Percentiles rank a stretch among this genome's conserved stretches.
Conservation (phyloP, 1,139 yeast species). For the Hemisphaericaspora xylofermentans region DNA sequence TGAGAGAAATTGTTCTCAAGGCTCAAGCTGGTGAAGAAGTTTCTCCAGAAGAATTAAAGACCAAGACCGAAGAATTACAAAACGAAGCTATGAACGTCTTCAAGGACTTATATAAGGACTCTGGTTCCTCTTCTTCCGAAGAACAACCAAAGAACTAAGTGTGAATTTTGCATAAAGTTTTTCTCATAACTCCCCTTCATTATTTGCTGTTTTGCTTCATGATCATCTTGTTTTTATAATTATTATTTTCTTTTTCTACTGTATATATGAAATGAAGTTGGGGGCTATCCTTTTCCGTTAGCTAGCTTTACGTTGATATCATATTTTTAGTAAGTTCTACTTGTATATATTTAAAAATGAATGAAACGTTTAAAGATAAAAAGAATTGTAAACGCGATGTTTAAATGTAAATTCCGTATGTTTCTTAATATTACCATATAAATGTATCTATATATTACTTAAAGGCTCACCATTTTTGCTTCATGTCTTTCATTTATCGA, state of each 20-base stretch:
- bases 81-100: slow-evolving; percentile 88
- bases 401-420: too few relatives aligned
- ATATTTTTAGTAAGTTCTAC: slow-evolving; percentile 1
- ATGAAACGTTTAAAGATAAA: background rate
- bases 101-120: slow-evolving; percentile 88
- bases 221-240: slow-evolving; percentile 1
- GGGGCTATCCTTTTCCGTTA: background rate
- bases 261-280: slow-evolving; percentile 7
- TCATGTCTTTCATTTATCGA: slow-evolving; percentile 1
- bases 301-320: slow-evolving; percentile 1
- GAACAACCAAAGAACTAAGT: slow-evolving; percentile 48
- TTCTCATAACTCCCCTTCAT: background rate
- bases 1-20: slow-evolving; percentile 90
- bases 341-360: slow-evolving; percentile 6
- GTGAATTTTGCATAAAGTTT: slow-evolving; percentile 1
- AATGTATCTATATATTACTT: background rate
- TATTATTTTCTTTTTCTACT: slow-evolving; percentile 3
- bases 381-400: too few relatives aligned
- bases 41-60: slow-evolving; percentile 78
- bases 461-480: background rate
- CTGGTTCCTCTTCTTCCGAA: slow-evolving; percentile 28
- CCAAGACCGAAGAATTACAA: slow-evolving; percentile 94
- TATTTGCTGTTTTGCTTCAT: slow-evolving; percentile 2
- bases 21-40: slow-evolving; percentile 93
- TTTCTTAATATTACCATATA: too few relatives aligned